Percentiles rank a stretch among this genome's conserved stretches.
These are phyloP conservation scores for Fusarium devonianum DNA, from an alignment of 2,329 filamentous ascomycete genomes.

Conservation along the genomic window DNA sequence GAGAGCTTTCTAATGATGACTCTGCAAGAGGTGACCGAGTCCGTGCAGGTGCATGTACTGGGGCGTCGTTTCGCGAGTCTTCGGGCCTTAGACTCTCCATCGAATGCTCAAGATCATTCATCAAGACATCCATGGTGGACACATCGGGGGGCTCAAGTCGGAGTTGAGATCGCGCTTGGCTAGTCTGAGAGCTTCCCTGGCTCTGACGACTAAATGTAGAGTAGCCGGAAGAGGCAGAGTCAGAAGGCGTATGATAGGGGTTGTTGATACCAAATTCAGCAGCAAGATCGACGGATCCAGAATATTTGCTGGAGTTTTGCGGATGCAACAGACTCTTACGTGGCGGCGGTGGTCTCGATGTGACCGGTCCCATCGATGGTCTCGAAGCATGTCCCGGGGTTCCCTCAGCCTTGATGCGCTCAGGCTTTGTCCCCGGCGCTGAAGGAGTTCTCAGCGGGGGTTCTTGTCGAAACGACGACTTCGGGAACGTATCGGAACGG, in stretches of 20 bases:
- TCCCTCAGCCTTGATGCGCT: constrained; percentile 44
- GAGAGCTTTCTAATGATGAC: constrained; percentile 42
- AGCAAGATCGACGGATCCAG: constrained; percentile 60
- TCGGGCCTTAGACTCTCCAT: constrained; percentile 49
- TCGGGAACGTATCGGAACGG: constrained; percentile 63
- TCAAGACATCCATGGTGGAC: constrained; percentile 59
- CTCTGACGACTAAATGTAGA: constrained; percentile 66
- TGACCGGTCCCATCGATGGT: constrained; percentile 57
- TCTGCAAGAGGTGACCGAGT: constrained; percentile 38
- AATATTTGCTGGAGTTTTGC: constrained; percentile 48
- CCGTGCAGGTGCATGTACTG: constrained; percentile 38
- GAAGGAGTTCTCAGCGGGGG: constrained; percentile 56
- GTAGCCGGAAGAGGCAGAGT: constrained; percentile 70
- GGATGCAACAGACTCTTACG: constrained; percentile 57
- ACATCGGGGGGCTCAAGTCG: constrained; percentile 52
- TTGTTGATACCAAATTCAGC: constrained; percentile 68
- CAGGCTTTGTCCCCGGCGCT: constrained; percentile 54
- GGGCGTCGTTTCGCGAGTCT: constrained; percentile 47
- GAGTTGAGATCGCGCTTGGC: constrained; percentile 44
- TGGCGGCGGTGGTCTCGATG: constrained; percentile 60
- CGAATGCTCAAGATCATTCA: constrained; percentile 63
- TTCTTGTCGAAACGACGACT: constrained; percentile 48
- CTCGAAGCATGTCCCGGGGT: constrained; percentile 44
- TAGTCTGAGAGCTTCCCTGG: constrained; percentile 67
- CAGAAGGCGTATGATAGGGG: constrained; percentile 69